These are phyloP conservation scores for Candida namnaoensis DNA, from an alignment of 805 yeast species.

Conservation along the genomic window DNA sequence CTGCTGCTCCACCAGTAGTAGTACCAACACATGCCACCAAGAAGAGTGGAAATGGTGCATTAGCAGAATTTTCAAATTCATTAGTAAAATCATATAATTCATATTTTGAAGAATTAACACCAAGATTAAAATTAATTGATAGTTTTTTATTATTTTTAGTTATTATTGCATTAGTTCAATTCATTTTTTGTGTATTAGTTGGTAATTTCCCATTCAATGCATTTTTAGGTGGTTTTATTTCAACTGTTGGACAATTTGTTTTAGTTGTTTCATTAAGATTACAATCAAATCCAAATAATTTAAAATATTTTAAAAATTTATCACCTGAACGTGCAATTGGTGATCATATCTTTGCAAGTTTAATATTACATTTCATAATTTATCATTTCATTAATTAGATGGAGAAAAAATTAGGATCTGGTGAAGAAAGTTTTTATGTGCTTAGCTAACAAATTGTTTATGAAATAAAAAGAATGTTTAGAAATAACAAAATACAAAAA, in stretches of 20 bases:
- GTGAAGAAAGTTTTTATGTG: too few relatives aligned
- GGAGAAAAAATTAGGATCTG: too few relatives aligned
- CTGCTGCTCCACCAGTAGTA: neutral
- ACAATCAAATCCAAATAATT: slow-evolving; percentile 42
- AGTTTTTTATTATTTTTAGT: slow-evolving; percentile 69
- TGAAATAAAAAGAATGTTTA: too few relatives aligned
- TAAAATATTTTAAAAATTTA: slow-evolving; percentile 29
- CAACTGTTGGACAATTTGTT: slow-evolving; percentile 95
- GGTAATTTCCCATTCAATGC: slow-evolving; percentile 97
- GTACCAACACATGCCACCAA: too few relatives aligned
- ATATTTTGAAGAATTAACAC: slow-evolving; percentile 25
- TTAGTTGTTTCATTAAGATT: slow-evolving; percentile 75
- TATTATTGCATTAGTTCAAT: slow-evolving; percentile 67
- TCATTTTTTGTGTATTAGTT: slow-evolving; percentile 62
- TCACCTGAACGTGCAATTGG: slow-evolving; percentile 66
- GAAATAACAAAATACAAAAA: too few relatives aligned
- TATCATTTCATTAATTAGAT: slow-evolving; percentile 80
- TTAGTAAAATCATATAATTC: slow-evolving; percentile 20
- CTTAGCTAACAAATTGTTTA: too few relatives aligned
- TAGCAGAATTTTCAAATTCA: slow-evolving; percentile 22
- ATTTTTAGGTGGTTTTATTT: slow-evolving; percentile 83
- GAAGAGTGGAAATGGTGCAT: too few relatives aligned
- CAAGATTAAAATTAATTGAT: slow-evolving; percentile 62
- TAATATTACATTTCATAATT: slow-evolving; percentile 81
- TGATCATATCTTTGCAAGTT: slow-evolving; percentile 80